phyloP scores from a whole-genome alignment of 768 basidiomycete genomes.

The Suillus occidentalis region DNA sequence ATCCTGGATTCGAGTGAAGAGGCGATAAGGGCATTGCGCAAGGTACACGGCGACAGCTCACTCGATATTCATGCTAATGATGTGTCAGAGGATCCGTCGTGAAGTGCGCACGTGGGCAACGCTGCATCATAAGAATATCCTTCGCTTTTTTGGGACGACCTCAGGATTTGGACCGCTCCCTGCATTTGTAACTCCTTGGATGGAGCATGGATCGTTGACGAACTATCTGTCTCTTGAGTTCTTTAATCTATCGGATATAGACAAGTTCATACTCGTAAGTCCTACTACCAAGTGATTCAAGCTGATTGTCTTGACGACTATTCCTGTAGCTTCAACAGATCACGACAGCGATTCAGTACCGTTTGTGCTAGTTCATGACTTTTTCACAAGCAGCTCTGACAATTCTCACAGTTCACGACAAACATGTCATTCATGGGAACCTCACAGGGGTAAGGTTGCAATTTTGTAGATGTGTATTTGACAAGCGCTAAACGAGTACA shows the following conservation, averaged over 20 bases:
- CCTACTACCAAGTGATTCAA: neutral
- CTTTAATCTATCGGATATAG: constrained; percentile 1
- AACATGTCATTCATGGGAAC: constrained; percentile 9
- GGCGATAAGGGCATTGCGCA: neutral
- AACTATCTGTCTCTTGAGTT: constrained; percentile 14
- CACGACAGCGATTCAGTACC: constrained; percentile 7
- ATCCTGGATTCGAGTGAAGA: neutral
- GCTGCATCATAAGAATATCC: constrained; percentile 17
- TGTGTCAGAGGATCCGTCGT: neutral
- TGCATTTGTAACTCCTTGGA: constrained; percentile 27
- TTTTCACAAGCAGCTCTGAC: neutral
- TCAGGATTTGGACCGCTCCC: constrained; percentile 21
- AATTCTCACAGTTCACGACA: constrained; percentile 8
- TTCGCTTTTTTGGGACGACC: constrained; percentile 21
- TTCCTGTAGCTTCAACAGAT: constrained; percentile 4
- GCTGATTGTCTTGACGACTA: too few relatives aligned
- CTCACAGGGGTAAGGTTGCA: constrained; percentile 5
- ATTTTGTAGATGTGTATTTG: neutral
- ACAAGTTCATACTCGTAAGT: constrained; percentile 19
- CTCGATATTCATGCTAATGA: neutral
- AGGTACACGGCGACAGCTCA: neutral
- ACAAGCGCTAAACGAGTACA: neutral
- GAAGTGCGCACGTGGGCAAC: constrained; percentile 1
- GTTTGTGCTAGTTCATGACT: neutral
- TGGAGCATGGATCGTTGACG: constrained; percentile 25